Base-by-base conservation (phyloP, 805 yeast genomes). In the Candida michaelii region DNA sequence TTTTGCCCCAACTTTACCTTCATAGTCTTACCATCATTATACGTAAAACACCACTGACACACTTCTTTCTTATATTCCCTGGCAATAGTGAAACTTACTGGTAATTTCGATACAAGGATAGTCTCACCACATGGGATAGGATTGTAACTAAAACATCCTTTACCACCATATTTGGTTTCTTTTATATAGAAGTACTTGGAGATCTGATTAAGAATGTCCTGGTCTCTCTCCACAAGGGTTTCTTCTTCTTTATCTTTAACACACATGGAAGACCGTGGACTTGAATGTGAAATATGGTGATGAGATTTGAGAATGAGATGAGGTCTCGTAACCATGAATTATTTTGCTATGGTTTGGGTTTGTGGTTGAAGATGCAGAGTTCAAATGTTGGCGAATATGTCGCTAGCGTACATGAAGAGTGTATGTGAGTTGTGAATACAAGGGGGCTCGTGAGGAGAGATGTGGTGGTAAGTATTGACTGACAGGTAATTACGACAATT, bases 51-150 rank as follows among this genome's bases (percentile, higher is more conserved):
- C 45, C 55, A 51, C 6, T 74, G 66, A 54, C 89, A 82, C 1
- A 79, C 84, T 51, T 82, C 88, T 48, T 80, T 81, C 38, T 77
- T 71, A 55, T 79, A 82, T 3, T 79, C 80, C 44, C 71, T 66
- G 13, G 69, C 58, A 2, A 82, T 66, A 1, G 77, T 65, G 12
- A 71, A 62, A 8, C 83, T 74, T 30, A 78, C 56, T 0, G 82
- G 80, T 2, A 56, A 42, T 3, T 53, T 46, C 13, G 77, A 72
- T 7, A 35, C 43, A 30, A 76, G 60, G 3, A 82, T 59, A 0
- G 55, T 50, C 0, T 77, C 68, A 7, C 67, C 76, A 25, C 56
- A 51, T 11, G 69, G 59, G 11, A 82, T 73, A n/a, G 53, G 44
- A 2, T 25, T 21, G 0, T 44, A 49, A 8, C 85, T 75, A 54